These are phyloP conservation scores for Quercus rubra DNA, from an alignment of 306 rosid genomes.

Conservation along the genomic window DNA sequence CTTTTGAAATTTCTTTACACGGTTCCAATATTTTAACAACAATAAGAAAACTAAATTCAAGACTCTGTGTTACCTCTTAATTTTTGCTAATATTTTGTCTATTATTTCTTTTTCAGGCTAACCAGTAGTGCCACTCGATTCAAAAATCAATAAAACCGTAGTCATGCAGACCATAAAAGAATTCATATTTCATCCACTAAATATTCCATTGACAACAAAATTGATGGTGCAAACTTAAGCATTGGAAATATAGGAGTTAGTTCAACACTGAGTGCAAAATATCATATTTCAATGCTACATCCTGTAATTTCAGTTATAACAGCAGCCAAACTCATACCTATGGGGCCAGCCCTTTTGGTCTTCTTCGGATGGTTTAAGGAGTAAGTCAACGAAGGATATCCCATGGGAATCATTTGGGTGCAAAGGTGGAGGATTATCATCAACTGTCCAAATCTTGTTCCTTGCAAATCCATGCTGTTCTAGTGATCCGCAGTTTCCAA, in stretches of 20 bases:
- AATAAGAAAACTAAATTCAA: not conserved
- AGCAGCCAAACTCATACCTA: conserved; percentile 27
- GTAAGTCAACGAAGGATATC: conserved; percentile 63
- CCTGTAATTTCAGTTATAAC: not conserved
- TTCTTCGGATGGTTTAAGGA: conserved; percentile 79
- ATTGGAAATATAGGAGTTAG: not conserved
- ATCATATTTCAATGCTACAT: not conserved
- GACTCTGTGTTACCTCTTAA: not conserved
- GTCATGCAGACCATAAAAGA: not conserved
- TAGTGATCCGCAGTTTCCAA: conserved; percentile 76
- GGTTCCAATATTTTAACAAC: not conserved
- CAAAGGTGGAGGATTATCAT: conserved; percentile 65
- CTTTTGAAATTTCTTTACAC: not conserved
- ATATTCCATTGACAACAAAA: not conserved
- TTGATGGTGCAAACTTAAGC: not conserved
- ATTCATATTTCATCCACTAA: not conserved
- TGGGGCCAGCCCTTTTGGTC: conserved; percentile 82
- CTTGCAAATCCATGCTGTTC: conserved; percentile 95
- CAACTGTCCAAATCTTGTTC: conserved; percentile 80
- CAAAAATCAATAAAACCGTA: not conserved
- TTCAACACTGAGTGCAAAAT: not conserved
- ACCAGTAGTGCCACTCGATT: not conserved
- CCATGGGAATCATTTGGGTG: conserved; percentile 45
- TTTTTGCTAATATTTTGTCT: not conserved
- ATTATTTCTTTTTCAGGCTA: not conserved